A percentile compares a stretch with the other conserved stretches of the same genome.
phyloP scores from a whole-genome alignment of 2,329 filamentous ascomycete species.

The Stagonosporopsis chrysanthemi region DNA sequence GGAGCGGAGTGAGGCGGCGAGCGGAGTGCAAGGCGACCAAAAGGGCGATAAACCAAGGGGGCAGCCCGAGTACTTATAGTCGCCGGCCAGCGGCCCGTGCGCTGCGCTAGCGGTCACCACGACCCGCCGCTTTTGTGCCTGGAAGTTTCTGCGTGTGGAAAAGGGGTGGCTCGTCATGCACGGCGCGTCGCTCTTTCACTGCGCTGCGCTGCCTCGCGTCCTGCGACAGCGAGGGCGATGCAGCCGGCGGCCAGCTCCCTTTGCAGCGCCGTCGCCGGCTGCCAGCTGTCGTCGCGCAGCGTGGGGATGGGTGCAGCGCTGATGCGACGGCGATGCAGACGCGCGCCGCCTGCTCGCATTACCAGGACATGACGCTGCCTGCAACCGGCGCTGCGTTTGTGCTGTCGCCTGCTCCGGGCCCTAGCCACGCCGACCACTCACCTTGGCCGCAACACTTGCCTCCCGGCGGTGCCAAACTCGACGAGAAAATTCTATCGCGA shows the following conservation, averaged over 20 bases:
- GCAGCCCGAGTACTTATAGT: constrained; percentile 36
- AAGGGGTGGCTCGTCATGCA: constrained; percentile 37
- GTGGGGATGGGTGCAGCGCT: constrained; percentile 5
- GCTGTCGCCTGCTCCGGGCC: constrained; percentile 22
- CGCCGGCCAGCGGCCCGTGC: constrained; percentile 19
- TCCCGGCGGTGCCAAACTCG: constrained; percentile 19
- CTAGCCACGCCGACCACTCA: constrained; percentile 30
- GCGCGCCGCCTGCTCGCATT: constrained; percentile 12
- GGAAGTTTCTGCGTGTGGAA: constrained; percentile 36
- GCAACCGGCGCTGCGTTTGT: constrained; percentile 16
- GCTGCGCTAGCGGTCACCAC: constrained; percentile 18
- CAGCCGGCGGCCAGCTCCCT: neutral
- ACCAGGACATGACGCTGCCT: constrained; percentile 36
- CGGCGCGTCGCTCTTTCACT: constrained; percentile 24
- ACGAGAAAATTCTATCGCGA: constrained; percentile 25
- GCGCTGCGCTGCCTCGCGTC: constrained; percentile 22
- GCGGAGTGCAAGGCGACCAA: constrained; percentile 38
- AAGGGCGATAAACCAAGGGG: constrained; percentile 36
- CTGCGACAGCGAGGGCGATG: constrained; percentile 13
- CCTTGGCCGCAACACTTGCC: constrained; percentile 34
- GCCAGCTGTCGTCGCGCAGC: neutral
- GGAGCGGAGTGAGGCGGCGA: constrained; percentile 38
- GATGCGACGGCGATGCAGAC: constrained; percentile 10
- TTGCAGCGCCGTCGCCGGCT: neutral
- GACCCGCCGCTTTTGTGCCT: constrained; percentile 34